phyloP scores from a whole-genome alignment of 2,329 filamentous ascomycete species.

The Atkinsonella hypoxylon region DNA sequence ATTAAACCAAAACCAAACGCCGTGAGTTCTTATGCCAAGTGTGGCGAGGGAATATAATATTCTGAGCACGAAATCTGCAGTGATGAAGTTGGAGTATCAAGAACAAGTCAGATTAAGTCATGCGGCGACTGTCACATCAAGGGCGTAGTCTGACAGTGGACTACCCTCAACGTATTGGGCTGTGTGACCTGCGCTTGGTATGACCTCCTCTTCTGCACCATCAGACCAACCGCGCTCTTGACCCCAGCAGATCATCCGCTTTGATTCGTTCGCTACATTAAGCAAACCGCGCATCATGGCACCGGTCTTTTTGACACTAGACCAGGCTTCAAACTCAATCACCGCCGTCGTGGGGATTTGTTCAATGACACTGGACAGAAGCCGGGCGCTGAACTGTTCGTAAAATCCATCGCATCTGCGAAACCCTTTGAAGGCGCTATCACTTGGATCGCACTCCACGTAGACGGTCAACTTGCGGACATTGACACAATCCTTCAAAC shows the following conservation, averaged over 20 bases:
- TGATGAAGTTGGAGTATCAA: not conserved
- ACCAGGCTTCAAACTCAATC: constrained; percentile 60
- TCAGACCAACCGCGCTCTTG: constrained; percentile 54
- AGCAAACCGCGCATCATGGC: constrained; percentile 52
- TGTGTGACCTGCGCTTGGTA: not conserved
- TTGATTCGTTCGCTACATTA: constrained; percentile 33
- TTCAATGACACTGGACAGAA: constrained; percentile 45
- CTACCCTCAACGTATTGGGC: constrained; percentile 5
- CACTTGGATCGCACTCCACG: constrained; percentile 60
- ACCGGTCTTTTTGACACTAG: constrained; percentile 51
- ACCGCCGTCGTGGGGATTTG: constrained; percentile 42
- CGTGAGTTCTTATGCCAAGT: too few relatives aligned
- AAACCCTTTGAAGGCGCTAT: constrained; percentile 55
- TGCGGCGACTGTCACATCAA: constrained; percentile 11
- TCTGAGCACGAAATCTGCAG: too few relatives aligned
- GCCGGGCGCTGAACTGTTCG: constrained; percentile 48
- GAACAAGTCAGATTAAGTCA: not conserved
- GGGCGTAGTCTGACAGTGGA: constrained; percentile 8
- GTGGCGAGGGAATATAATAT: too few relatives aligned
- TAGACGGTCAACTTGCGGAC: constrained; percentile 53
- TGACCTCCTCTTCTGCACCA: constrained; percentile 25
- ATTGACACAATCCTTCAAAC: constrained; percentile 48
- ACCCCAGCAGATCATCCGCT: constrained; percentile 52
- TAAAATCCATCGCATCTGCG: constrained; percentile 56
- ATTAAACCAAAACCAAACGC: too few relatives aligned